Evolutionary conservation across 1,284 basidiomycete species (phyloP), one percentile per base, ranked within the genome.

Genomic region (Ustilago trichophora): DNA sequence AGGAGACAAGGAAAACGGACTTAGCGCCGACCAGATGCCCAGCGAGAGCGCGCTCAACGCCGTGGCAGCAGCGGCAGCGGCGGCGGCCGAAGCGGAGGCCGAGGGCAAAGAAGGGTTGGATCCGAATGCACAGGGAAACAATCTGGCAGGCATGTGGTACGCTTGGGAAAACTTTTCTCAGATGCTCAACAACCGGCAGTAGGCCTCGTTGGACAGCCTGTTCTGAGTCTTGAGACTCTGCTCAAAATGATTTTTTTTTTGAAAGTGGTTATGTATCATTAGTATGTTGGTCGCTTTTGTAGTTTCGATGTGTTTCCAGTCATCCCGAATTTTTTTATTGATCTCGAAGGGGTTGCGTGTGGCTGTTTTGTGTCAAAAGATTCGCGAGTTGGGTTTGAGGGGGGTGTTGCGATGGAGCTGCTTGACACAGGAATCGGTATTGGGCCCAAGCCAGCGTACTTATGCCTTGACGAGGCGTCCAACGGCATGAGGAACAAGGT

Each of bases 131-230:
- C 59, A 69, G 36, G 54, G 55, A 12, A 69, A 69, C 49, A 65
- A 56, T 25, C 29, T 70, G 25, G 67, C 62, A 1, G 62, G 60
- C 6, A 56, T 60, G 56, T 70, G 67, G 67, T 65, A 53, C 25
- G 67, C 67, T 4, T 64, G 55, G 60, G 67, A 70, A n/a, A 64
- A 70, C 49, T 57, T 70, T 37, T 59, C 55, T n/a, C 67, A 70
- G 55, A 70, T 70, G 60, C 67, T 70, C 67, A 70, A 70, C 62
- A 64, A 70, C 42, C 55, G 67, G 32, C 60, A 70, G 40, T 70
- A 38, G n/a, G 26, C 9, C 13, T 9, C 21, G 15, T 22, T 32
- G 44, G 26, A 26, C 2, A 25, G 16, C 8, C 25, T 16, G 15
- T 12, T 31, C 15, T 18, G 16, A 25, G 19, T 35, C 13, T 24